These are phyloP conservation scores for Pichia sp. DNA, from an alignment of 1,139 yeast genomes.

Conservation along the genomic window DNA sequence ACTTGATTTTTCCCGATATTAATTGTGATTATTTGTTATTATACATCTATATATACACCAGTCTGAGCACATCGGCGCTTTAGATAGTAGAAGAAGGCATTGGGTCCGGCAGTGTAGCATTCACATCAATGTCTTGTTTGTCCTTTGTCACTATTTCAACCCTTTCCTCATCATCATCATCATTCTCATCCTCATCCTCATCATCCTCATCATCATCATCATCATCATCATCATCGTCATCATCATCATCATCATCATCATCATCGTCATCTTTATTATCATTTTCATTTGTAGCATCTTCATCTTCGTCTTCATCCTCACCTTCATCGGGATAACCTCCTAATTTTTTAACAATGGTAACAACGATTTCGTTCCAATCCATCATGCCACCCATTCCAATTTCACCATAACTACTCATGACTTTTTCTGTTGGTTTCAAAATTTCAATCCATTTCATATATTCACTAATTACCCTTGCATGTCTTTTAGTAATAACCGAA, in stretches of 20 bases:
- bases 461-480: conserved; percentile 64
- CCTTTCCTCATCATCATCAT: conserved; percentile 9
- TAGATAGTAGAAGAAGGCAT: too few species aligned
- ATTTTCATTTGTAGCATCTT: conserved; percentile 38
- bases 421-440: conserved; percentile 86
- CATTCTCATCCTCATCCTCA: conserved; percentile 26
- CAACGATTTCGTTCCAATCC: conserved; percentile 88
- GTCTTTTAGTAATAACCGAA: conserved; percentile 81
- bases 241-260: conserved; percentile 39
- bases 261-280: conserved; percentile 42
- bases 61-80: too few species aligned
- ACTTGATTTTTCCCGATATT: too few species aligned
- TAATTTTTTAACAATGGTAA: conserved; percentile 69
- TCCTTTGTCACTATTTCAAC: too few species aligned
- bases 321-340: conserved; percentile 90
- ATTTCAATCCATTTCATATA: conserved; percentile 92
- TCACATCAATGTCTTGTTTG: too few species aligned
- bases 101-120: too few species aligned
- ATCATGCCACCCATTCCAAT: conserved; percentile 94
- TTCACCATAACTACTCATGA: conserved; percentile 87
- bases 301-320: conserved; percentile 36
- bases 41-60: too few species aligned
- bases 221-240: conserved; percentile 34
- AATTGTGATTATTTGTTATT: too few species aligned
- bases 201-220: conserved; percentile 42